Percentiles rank a stretch among this genome's conserved stretches.
phyloP scores from a whole-genome alignment of 1,284 basidiomycete species.

The Puccinia polysora region DNA sequence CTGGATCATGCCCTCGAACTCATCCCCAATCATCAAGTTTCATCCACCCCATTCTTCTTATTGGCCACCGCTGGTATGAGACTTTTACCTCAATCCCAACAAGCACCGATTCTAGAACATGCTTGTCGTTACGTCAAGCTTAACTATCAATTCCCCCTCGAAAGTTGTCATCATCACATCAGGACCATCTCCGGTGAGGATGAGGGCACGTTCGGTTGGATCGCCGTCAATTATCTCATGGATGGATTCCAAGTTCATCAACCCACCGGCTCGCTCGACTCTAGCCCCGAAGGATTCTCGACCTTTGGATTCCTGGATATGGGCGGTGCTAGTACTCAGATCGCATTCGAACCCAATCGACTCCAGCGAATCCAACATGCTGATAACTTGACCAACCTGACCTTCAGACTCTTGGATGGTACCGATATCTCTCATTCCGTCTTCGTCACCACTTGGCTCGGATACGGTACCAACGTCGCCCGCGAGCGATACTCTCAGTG shows the following conservation, averaged over 20 bases:
- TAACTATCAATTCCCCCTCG: constrained; percentile 70
- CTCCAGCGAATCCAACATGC: too few species aligned
- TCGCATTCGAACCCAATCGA: constrained; percentile 88
- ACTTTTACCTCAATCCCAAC: constrained; percentile 66
- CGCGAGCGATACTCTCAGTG: constrained; percentile 79
- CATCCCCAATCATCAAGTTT: constrained; percentile 76
- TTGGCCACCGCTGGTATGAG: constrained; percentile 99
- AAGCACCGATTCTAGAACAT: constrained; percentile 66
- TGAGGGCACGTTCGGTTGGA: too few species aligned
- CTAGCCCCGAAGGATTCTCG: too few species aligned
- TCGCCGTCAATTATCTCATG: too few species aligned
- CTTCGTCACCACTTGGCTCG: constrained; percentile 97
- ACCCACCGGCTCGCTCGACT: too few species aligned
- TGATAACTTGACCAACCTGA: too few species aligned
- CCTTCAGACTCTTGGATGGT: too few species aligned
- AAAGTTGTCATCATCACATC: constrained; percentile 77
- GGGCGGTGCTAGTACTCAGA: constrained; percentile 97
- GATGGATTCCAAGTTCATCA: too few species aligned
- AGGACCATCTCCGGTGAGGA: too few species aligned
- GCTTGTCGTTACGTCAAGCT: constrained; percentile 71
- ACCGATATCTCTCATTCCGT: too few species aligned
- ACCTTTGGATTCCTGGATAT: constrained; percentile 98
- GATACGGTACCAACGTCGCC: constrained; percentile 94
- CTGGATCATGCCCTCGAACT: constrained; percentile 74
- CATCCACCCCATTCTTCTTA: too few species aligned